Conservation (phyloP, 306 rosid species). For the Acacia crassicarpa region DNA sequence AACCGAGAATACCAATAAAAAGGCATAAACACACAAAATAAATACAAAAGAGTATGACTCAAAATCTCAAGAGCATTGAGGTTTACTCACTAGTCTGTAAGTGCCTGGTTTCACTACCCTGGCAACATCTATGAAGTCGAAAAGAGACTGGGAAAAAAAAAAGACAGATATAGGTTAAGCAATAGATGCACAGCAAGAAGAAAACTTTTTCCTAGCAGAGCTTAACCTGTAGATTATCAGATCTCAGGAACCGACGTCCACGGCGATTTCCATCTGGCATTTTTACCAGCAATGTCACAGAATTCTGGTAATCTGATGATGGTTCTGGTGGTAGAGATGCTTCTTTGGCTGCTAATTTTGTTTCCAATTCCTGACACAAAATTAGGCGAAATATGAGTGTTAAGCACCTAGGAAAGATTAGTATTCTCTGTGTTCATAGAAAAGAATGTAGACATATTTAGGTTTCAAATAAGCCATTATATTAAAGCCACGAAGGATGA, state of each 20-base stretch:
- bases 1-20: constrained; percentile 1
- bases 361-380: constrained; percentile 80
- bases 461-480: constrained; percentile 15
- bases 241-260: constrained; percentile 90
- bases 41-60: neutral
- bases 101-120: constrained; percentile 78
- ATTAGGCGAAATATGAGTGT: constrained; percentile 29
- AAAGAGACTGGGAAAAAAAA: constrained; percentile 63
- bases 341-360: constrained; percentile 74
- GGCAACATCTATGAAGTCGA: constrained; percentile 82
- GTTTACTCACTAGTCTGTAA: constrained; percentile 84
- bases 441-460: neutral
- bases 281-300: constrained; percentile 80
- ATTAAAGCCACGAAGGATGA: constrained; percentile 10
- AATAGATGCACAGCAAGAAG: constrained; percentile 8
- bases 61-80: constrained; percentile 4
- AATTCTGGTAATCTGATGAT: constrained; percentile 69
- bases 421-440: neutral
- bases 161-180: constrained; percentile 15
- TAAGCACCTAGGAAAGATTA: constrained; percentile 23
- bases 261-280: constrained; percentile 98
- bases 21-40: neutral
- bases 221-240: constrained; percentile 82
- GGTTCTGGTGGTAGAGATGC: constrained; percentile 84
- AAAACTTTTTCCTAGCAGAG: neutral